Conservation (phyloP, 148 eudicot genomes). For the Bassia scoparia region DNA sequence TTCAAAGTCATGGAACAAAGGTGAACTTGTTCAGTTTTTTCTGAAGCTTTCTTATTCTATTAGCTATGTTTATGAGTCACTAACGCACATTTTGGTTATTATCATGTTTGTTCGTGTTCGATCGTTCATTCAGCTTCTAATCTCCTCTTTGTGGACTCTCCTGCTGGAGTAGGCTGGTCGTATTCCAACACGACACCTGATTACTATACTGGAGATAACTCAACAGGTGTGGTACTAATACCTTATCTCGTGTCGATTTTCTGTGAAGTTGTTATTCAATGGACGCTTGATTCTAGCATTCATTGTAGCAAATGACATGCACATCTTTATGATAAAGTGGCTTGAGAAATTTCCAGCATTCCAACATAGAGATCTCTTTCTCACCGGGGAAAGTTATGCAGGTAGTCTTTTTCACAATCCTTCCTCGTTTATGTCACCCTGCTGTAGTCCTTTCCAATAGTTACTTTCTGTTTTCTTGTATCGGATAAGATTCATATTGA, state of each 20-base stretch:
- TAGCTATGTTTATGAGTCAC: neutral
- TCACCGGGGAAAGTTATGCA: conserved; percentile 98
- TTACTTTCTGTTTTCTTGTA: too few relatives aligned
- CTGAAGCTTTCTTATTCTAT: neutral
- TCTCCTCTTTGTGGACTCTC: conserved; percentile 91
- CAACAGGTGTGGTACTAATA: conserved; percentile 43
- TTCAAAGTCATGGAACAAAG: conserved; percentile 86
- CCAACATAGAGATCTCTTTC: conserved; percentile 61
- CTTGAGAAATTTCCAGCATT: conserved; percentile 67
- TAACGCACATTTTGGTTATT: neutral
- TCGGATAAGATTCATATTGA: too few relatives aligned
- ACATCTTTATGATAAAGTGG: conserved; percentile 68
- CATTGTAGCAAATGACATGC: conserved; percentile 81
- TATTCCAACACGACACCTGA: conserved; percentile 86
- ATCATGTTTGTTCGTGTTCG: too few relatives aligned
- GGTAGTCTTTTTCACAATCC: conserved; percentile 23
- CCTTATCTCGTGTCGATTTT: neutral
- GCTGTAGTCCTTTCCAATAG: too few relatives aligned
- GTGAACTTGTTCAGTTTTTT: conserved; percentile 26
- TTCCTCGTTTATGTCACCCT: conserved; percentile 12
- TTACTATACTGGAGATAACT: conserved; percentile 71
- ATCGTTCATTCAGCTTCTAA: conserved; percentile 74
- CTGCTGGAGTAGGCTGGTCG: conserved; percentile 99
- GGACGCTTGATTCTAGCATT: neutral
- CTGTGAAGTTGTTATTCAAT: neutral